phyloP scores from a whole-genome alignment of 2,329 filamentous ascomycete species.

The Colletotrichum magnum region DNA sequence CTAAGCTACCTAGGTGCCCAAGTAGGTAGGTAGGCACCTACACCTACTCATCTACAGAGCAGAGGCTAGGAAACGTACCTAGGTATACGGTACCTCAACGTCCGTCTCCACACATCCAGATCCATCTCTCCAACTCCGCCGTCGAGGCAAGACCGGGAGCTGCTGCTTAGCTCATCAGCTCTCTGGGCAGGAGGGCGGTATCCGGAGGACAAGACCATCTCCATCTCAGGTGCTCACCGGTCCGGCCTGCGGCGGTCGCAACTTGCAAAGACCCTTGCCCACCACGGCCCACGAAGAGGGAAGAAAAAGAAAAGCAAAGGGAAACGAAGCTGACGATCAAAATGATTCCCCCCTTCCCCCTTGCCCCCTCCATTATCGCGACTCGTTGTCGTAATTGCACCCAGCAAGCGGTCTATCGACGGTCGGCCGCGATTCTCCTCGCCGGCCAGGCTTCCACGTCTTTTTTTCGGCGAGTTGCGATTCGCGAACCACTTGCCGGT shows the following conservation, averaged over 20 bases:
- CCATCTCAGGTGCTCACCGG: background rate
- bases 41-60: no score
- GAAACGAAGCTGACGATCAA: background rate
- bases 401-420: background rate
- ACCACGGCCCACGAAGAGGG: background rate
- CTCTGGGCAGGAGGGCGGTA: background rate
- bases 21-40: no score
- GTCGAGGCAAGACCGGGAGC: background rate
- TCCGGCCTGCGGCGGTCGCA: slow-evolving; percentile 1
- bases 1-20: no score
- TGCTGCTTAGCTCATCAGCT: background rate
- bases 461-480: background rate
- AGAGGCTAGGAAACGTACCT: no score
- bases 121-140: background rate
- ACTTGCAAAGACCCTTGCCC: background rate
- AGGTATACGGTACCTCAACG: background rate
- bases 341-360: no score
- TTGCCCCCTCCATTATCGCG: no score
- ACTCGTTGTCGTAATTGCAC: background rate
- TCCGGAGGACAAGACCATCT: background rate
- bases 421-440: background rate
- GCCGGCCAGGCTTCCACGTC: slow-evolving; percentile 5
- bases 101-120: background rate
- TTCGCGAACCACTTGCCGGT: slow-evolving; percentile 30
- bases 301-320: slow-evolving; percentile 2